Evolutionary conservation across 148 eudicot genomes (phyloP).

Genomic region (Amaranthus cruentus): DNA sequence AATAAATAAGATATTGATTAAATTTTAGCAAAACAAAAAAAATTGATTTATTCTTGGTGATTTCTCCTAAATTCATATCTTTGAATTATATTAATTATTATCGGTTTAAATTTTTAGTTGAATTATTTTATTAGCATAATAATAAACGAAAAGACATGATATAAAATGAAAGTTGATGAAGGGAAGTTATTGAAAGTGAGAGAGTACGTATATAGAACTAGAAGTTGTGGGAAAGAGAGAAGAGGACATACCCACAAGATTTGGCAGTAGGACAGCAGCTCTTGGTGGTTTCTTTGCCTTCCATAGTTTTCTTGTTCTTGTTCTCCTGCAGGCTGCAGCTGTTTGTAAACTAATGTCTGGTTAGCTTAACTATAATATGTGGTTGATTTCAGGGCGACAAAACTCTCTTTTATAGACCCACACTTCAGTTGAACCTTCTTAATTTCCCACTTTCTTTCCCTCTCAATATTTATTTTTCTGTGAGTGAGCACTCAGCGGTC

Average conservation of each 20-base stretch:
- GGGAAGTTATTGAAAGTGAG: neutral
- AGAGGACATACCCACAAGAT: conserved; percentile 32
- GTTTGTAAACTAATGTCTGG: neutral
- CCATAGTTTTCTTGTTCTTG: neutral
- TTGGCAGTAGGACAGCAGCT: conserved; percentile 27
- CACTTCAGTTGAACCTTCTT: neutral
- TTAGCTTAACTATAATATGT: neutral
- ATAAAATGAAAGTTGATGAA: neutral
- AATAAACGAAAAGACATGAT: neutral
- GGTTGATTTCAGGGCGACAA: neutral
- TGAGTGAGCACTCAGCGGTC: too few relatives aligned
- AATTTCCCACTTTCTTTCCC: neutral
- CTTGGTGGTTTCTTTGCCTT: conserved; percentile 25
- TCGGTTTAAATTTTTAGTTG: neutral
- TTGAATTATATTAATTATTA: neutral
- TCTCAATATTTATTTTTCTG: too few relatives aligned
- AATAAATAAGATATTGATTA: too few relatives aligned
- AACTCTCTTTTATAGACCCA: neutral
- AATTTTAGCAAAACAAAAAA: too few relatives aligned
- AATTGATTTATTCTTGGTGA: too few relatives aligned
- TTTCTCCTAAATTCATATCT: too few relatives aligned
- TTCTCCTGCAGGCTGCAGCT: neutral
- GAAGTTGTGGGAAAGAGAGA: neutral
- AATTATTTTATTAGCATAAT: too few relatives aligned
- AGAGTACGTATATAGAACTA: too few relatives aligned